Base-by-base conservation (phyloP, 148 eudicot species). In the Heliosperma pusillum region DNA sequence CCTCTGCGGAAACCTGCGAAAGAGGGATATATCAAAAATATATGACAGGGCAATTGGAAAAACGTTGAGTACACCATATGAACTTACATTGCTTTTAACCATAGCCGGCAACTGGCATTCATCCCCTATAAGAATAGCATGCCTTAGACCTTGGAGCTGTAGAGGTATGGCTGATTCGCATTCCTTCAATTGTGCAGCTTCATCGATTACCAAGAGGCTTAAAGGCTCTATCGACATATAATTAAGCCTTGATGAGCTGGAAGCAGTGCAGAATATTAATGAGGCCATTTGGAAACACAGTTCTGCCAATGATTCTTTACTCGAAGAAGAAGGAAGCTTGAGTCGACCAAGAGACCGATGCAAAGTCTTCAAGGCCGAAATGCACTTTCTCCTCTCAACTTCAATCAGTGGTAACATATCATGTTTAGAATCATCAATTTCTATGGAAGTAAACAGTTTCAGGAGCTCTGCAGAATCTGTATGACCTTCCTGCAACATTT, bases 111-210 rank as follows among this genome's bases (percentile, higher is more conserved):
- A 71, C 63, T 90, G 91, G 70, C 72, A 60, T 77, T 88, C 91
- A 59, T 90, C 94, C 0, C 94, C 94, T 60, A 83, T 76, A n/a
- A 90, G 86, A 83, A 90, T 66, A 45, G 81, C 85, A 80, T 86
- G 91, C 62, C 71, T 79, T 77, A 90, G 58, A 19, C 85, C 87
- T 0, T 81, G 84, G 5, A 90, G 79, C 69, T 88, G 89, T 69
- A 90, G 81, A 3, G 94, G 89, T 67, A 90, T 83, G 10, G 66
- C 44, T 3, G 89, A 78, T 76, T 90, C 94, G 78, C 89, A 81
- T 72, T 90, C 94, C 72, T 81, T 90, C 79, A 90, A 47, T 30
- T 90, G 94, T 19, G 88, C 85, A 72, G 92, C 96, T 73, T 90
- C 92, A 69, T 90, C 92, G 29, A 90, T 80, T 24, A 90, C 87